phyloP scores from a whole-genome alignment of 305 asterid species.

The Solanum chacoense region DNA sequence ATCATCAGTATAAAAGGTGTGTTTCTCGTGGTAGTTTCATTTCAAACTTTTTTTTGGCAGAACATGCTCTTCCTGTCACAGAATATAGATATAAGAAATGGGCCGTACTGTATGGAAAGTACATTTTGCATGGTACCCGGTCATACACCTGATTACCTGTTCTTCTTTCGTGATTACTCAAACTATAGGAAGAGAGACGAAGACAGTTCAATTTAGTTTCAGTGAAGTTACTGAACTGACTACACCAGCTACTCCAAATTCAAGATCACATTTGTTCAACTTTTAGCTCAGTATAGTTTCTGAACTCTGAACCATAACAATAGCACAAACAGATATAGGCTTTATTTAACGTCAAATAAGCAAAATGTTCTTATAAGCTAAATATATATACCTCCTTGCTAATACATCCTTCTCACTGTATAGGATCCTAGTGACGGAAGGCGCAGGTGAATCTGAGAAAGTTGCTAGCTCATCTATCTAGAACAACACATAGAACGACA shows the following conservation, averaged over 20 bases:
- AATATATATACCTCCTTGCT: slow-evolving; percentile 48
- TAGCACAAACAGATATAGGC: background rate
- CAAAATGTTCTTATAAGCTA: background rate
- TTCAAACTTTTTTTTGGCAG: background rate
- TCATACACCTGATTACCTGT: background rate
- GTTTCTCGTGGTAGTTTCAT: background rate
- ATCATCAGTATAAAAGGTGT: background rate
- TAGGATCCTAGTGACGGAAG: slow-evolving; percentile 79
- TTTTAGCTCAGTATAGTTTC: background rate
- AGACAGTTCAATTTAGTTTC: background rate
- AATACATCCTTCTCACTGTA: slow-evolving; percentile 76
- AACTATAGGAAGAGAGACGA: background rate
- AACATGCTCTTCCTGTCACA: background rate
- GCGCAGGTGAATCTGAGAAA: slow-evolving; percentile 78
- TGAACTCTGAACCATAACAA: background rate
- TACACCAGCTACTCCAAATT: background rate
- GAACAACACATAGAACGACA: slow-evolving; percentile 14
- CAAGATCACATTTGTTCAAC: background rate
- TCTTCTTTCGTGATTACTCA: background rate
- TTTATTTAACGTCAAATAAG: background rate
- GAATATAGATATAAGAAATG: background rate
- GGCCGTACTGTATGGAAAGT: background rate
- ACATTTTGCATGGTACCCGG: background rate
- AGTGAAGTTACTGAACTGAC: background rate
- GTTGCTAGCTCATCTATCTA: slow-evolving; percentile 76